phyloP scores from a whole-genome alignment of 116 monocot genomes.

The Phalaenopsis hybrid region DNA sequence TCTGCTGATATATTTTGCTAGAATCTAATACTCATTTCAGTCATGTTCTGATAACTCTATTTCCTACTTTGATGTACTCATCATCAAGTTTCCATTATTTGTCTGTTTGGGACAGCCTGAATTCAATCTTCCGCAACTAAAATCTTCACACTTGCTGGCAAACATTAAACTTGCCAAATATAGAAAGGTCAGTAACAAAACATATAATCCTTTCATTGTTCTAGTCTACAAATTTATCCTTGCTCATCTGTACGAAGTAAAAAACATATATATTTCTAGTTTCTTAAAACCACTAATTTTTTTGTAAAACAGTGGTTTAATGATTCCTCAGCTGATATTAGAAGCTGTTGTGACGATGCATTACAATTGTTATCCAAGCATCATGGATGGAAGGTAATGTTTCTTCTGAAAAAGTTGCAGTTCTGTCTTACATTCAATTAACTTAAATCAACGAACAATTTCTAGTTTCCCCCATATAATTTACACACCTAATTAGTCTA shows the following conservation, averaged over 20 bases:
- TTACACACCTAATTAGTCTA: no score
- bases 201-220: neutral
- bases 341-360: slow-evolving; percentile 54
- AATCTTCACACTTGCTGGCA: slow-evolving; percentile 31
- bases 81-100: neutral
- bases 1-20: neutral
- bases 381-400: slow-evolving; percentile 73
- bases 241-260: neutral
- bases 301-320: slow-evolving; percentile 66
- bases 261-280: slow-evolving; percentile 3
- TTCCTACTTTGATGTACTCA: neutral
- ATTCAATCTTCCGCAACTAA: slow-evolving; percentile 53
- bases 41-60: neutral
- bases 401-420: neutral
- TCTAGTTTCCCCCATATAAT: neutral
- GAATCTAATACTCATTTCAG: neutral
- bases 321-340: slow-evolving; percentile 59
- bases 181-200: slow-evolving; percentile 39
- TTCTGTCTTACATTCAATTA: neutral
- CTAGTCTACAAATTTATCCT: neutral
- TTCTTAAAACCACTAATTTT: neutral
- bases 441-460: neutral
- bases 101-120: slow-evolving; percentile 32
- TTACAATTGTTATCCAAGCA: slow-evolving; percentile 35
- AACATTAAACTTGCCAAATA: slow-evolving; percentile 71